Evolutionary conservation across 2,329 filamentous ascomycete genomes (phyloP).

Genomic region (Trichoderma cornu-damae): DNA sequence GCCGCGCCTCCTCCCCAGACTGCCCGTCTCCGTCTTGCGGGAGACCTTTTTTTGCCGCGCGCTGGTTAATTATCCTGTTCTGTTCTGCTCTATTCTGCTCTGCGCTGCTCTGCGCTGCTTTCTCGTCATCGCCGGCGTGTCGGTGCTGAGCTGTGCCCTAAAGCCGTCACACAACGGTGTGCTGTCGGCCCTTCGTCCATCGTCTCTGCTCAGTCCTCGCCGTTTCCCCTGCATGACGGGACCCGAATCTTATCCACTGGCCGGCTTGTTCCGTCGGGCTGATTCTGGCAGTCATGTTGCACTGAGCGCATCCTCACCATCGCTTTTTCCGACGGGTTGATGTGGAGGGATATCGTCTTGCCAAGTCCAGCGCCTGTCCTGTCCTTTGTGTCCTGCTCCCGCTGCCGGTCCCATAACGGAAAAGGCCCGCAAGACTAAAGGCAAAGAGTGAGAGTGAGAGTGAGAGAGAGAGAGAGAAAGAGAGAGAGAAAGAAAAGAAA

Average conservation of each 20-base stretch:
- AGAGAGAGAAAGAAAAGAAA: no score
- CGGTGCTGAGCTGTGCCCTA: not conserved
- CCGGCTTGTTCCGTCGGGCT: conserved; percentile 10
- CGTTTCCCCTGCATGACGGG: conserved; percentile 11
- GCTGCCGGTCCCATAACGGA: conserved; percentile 1
- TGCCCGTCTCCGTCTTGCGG: conserved; percentile 5
- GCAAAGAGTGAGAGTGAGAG: not conserved
- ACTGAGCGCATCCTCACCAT: conserved; percentile 9
- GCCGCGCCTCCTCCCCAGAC: conserved; percentile 4
- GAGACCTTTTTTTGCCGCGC: not conserved
- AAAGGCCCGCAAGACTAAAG: conserved; percentile 2
- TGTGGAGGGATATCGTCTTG: not conserved
- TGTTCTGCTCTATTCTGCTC: no score
- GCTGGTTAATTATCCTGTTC: no score
- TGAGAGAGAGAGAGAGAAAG: no score
- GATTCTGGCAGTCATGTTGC: conserved; percentile 10
- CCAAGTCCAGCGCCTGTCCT: conserved; percentile 3
- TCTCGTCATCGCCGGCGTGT: not conserved
- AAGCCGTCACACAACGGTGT: conserved; percentile 6
- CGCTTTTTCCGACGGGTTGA: not conserved
- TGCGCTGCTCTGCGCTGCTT: not conserved
- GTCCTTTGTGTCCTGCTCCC: not conserved
- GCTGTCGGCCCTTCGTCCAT: not conserved
- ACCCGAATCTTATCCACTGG: conserved; percentile 6
- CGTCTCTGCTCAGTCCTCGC: not conserved